These are phyloP conservation scores for Apiotrichum porosum DNA, from an alignment of 1,284 basidiomycete species.

Conservation along the genomic window DNA sequence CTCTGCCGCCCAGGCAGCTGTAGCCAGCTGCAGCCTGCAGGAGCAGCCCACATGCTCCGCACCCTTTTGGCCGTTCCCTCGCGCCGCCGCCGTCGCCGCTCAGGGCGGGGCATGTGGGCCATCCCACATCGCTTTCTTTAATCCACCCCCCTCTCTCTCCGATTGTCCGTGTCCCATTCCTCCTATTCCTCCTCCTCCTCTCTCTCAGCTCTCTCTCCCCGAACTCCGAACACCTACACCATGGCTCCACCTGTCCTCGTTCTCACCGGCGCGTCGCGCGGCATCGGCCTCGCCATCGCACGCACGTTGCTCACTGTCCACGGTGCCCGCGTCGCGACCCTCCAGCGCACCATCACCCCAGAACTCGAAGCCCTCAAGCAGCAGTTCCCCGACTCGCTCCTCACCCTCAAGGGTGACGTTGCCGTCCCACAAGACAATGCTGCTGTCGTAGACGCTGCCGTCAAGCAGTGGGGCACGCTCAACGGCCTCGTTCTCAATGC, in stretches of 20 bases:
- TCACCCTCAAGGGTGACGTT: slow-evolving; percentile 48
- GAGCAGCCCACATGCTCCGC: too few relatives aligned
- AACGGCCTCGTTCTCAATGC: slow-evolving; percentile 54
- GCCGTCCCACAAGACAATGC: slow-evolving; percentile 38
- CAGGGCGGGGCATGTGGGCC: too few relatives aligned
- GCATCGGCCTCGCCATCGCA: slow-evolving; percentile 53
- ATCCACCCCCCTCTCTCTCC: too few relatives aligned
- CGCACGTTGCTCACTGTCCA: slow-evolving; percentile 44
- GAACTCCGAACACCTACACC: not conserved
- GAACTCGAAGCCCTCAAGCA: slow-evolving; percentile 44
- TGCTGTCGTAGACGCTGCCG: slow-evolving; percentile 42
- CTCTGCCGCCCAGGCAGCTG: too few relatives aligned
- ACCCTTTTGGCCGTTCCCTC: too few relatives aligned
- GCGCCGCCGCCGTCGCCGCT: too few relatives aligned
- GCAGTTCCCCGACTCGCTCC: slow-evolving; percentile 31
- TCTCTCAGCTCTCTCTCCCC: too few relatives aligned
- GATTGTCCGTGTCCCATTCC: not conserved
- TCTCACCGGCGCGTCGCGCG: slow-evolving; percentile 48
- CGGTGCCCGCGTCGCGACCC: slow-evolving; percentile 50
- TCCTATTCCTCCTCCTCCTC: too few relatives aligned
- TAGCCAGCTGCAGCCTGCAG: too few relatives aligned
- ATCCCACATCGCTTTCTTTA: too few relatives aligned
- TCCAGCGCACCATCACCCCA: slow-evolving; percentile 51
- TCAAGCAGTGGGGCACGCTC: slow-evolving; percentile 49
- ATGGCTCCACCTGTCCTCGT: slow-evolving; percentile 35